phyloP scores from a whole-genome alignment of 2,329 filamentous ascomycete genomes.

The Aspergillus awamori region DNA sequence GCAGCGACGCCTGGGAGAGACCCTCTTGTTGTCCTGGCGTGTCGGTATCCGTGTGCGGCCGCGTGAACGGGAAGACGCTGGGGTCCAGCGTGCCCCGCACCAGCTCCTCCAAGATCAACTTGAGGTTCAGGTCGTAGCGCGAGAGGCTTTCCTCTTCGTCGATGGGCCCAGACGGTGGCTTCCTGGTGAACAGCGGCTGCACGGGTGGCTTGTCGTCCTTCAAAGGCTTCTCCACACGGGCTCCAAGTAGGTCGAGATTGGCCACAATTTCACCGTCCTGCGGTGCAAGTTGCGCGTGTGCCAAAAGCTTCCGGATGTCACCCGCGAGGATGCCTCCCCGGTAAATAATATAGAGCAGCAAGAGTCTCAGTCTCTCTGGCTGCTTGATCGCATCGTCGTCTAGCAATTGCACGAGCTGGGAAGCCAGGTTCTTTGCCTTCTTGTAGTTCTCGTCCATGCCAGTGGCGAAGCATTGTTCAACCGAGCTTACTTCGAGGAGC shows the following conservation, averaged over 20 bases:
- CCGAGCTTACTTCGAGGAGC: conserved; percentile 79
- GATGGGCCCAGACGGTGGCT: conserved; percentile 56
- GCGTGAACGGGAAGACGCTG: conserved; percentile 70
- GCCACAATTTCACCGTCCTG: conserved; percentile 72
- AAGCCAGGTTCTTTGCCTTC: conserved; percentile 86
- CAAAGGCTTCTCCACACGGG: conserved; percentile 68
- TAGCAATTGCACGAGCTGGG: conserved; percentile 81
- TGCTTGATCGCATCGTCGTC: conserved; percentile 76
- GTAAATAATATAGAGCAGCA: conserved; percentile 84
- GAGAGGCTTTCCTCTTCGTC: conserved; percentile 83
- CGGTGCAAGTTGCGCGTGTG: conserved; percentile 76
- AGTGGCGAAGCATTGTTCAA: conserved; percentile 89
- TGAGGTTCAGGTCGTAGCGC: conserved; percentile 79
- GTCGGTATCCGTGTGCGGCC: conserved; percentile 62
- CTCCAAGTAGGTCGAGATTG: conserved; percentile 80
- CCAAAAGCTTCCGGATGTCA: conserved; percentile 81
- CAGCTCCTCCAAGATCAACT: conserved; percentile 78
- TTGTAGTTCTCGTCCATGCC: conserved; percentile 90
- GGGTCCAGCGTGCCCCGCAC: conserved; percentile 69
- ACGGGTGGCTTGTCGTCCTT: conserved; percentile 73
- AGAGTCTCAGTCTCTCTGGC: conserved; percentile 78
- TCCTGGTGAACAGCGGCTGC: conserved; percentile 71
- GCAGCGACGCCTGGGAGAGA: conserved; percentile 71
- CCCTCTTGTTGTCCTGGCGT: conserved; percentile 51
- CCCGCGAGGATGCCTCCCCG: conserved; percentile 80